phyloP scores from a whole-genome alignment of 768 basidiomycete species.

The Cytidiella melzeri region DNA sequence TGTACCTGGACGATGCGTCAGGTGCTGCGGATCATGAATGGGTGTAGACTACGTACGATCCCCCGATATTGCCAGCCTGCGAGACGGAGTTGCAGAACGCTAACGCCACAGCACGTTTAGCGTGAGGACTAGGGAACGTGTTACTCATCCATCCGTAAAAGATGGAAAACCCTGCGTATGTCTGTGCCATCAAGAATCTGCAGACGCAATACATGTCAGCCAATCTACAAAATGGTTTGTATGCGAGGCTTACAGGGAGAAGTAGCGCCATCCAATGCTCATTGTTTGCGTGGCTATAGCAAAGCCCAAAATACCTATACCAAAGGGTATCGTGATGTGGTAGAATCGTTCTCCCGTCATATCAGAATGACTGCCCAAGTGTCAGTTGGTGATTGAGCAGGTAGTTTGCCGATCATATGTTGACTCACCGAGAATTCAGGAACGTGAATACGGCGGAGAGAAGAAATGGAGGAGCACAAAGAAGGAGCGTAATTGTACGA shows the following conservation, averaged over 20 bases:
- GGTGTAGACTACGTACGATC: slow-evolving; percentile 35
- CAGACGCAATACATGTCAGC: slow-evolving; percentile 18
- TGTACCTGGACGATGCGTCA: slow-evolving; percentile 44
- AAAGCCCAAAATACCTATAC: slow-evolving; percentile 62
- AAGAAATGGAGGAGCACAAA: slow-evolving; percentile 75
- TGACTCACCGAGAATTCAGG: slow-evolving; percentile 39
- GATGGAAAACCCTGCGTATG: slow-evolving; percentile 64
- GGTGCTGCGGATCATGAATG: slow-evolving; percentile 10
- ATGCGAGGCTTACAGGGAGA: slow-evolving; percentile 45
- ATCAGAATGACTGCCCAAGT: slow-evolving; percentile 74
- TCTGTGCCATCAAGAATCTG: slow-evolving; percentile 74
- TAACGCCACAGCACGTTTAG: slow-evolving; percentile 80
- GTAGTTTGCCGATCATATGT: background rate
- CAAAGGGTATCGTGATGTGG: slow-evolving; percentile 49
- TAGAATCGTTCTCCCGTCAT: slow-evolving; percentile 63
- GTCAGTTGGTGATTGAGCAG: too few relatives aligned
- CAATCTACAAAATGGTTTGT: background rate
- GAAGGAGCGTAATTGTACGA: slow-evolving; percentile 54
- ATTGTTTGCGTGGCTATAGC: slow-evolving; percentile 57
- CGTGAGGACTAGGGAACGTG: slow-evolving; percentile 68
- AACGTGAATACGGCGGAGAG: slow-evolving; percentile 55
- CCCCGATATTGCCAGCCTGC: slow-evolving; percentile 76
- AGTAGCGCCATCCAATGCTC: slow-evolving; percentile 56
- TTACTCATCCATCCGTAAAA: slow-evolving; percentile 51
- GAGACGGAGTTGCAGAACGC: slow-evolving; percentile 78